phyloP scores from a whole-genome alignment of 495 filamentous ascomycete species.

The Geopyxis carbonaria region DNA sequence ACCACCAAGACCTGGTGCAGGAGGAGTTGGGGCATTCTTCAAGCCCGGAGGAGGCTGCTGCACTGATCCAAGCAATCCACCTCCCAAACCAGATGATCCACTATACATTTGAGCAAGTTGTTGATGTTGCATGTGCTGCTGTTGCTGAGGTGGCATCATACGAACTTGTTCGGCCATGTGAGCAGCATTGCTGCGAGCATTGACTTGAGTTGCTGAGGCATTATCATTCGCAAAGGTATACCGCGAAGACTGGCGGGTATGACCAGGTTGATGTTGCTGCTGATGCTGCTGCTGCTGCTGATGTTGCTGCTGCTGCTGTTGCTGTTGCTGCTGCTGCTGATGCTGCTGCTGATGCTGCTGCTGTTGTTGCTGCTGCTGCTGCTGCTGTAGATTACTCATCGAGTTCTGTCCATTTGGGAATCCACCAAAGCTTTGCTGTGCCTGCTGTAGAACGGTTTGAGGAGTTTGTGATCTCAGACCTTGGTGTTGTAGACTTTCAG shows the following conservation, averaged over 20 bases:
- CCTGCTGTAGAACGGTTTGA: slow-evolving; percentile 14
- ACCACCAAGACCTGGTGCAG: slow-evolving; percentile 28
- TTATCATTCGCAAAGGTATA: slow-evolving; percentile 77
- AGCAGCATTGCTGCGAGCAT: slow-evolving; percentile 66
- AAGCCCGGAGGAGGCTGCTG: slow-evolving; percentile 89
- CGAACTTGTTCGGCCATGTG: slow-evolving; percentile 78
- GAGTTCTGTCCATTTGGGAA: slow-evolving; percentile 17
- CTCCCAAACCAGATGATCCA: slow-evolving; percentile 16
- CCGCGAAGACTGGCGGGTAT: slow-evolving; percentile 69
- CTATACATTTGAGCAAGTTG: slow-evolving; percentile 44
- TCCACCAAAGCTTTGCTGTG: slow-evolving; percentile 17
- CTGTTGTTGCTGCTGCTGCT: slow-evolving; percentile 19
- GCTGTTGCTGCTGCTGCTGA: slow-evolving; percentile 16
- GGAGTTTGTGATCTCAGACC: slow-evolving; percentile 20
- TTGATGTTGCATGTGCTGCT: slow-evolving; percentile 42
- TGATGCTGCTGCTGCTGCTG: no score
- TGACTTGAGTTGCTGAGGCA: slow-evolving; percentile 44
- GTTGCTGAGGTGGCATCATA: slow-evolving; percentile 61
- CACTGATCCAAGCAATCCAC: slow-evolving; percentile 32
- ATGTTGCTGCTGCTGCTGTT: slow-evolving; percentile 9
- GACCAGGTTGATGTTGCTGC: slow-evolving; percentile 22
- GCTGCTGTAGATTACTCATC: slow-evolving; percentile 11
- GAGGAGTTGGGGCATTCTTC: slow-evolving; percentile 84
- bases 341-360: no score
- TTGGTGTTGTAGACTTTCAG: slow-evolving; percentile 14